Base-by-base conservation (phyloP, 1,139 yeast genomes). In the Blastobotrys apis region DNA sequence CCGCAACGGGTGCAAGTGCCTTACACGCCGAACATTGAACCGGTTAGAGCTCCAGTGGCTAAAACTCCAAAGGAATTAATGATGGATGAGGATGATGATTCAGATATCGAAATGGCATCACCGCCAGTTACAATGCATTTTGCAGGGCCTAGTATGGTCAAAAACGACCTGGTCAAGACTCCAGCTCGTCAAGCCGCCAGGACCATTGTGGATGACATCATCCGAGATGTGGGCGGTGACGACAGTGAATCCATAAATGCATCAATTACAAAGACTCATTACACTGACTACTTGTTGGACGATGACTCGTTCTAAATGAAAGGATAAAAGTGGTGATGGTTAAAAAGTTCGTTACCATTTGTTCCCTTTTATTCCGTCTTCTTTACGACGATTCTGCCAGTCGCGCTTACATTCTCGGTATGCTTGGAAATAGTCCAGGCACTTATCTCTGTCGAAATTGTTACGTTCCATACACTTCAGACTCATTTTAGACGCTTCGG, bases 361-460 rank as follows among this genome's bases (percentile, higher is more conserved):
- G 19, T 52, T 53, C 0, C 68, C 67, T 20, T 47, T 51, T 40
- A 59, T 49, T 17, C 65, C 58, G 48, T 69, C 71, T 21, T 52
- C 51, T 45, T 67, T 64, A 52, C 75, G 64, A 38, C 67, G 48
- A 13, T 59, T 56, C 39, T 69, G 60, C 81, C 95, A 90, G 57
- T 84, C 95, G 59, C 80, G 80, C 58, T 84, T 81, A 65, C 98
- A 92, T 59, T 92, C 97, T 51, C 88, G 74, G 60, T 90, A 92
- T 0, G 97, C 96, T 55, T 83, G 88, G 61, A 90, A 92, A 59
- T 86, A 90, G 51, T 85, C 95, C 52, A 75, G 77, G 63, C 98
- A 92, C 48, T 78, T 78, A 22, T 77, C 75, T 52, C 81, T 77
- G 52, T 86, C 92, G 57, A 82, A 90, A 58, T 84, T 77, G 58